These are phyloP conservation scores for Fusarium sp. DNA, from an alignment of 2,329 filamentous ascomycete genomes.

Conservation along the genomic window DNA sequence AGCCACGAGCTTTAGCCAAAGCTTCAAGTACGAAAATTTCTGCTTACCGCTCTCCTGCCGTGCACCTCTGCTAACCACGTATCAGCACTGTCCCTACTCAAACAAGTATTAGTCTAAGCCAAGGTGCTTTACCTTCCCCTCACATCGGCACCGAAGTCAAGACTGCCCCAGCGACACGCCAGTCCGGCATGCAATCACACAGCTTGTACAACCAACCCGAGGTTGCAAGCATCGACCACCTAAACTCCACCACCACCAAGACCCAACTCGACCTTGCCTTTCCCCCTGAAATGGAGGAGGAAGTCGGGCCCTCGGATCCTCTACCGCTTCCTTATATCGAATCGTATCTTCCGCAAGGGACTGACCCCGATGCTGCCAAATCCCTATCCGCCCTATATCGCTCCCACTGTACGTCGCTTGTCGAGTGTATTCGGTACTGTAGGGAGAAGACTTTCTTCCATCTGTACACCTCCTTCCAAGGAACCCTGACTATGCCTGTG, in stretches of 20 bases:
- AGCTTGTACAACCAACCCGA: conserved; percentile 71
- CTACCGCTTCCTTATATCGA: conserved; percentile 88
- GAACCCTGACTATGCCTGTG: conserved; percentile 94
- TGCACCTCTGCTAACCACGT: conserved; percentile 35
- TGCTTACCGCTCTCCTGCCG: neutral
- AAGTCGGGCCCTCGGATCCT: conserved; percentile 69
- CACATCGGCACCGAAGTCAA: conserved; percentile 42
- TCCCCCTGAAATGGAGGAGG: conserved; percentile 65
- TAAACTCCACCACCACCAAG: conserved; percentile 68
- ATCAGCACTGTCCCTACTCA: conserved; percentile 50
- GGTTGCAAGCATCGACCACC: conserved; percentile 65
- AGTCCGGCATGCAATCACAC: conserved; percentile 44
- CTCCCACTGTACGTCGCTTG: conserved; percentile 92
- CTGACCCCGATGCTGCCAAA: conserved; percentile 86
- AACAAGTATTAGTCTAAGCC: conserved; percentile 45
- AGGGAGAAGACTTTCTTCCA: conserved; percentile 98
- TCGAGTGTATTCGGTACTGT: conserved; percentile 95
- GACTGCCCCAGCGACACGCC: conserved; percentile 13
- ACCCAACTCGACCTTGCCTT: conserved; percentile 71
- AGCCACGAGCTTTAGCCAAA: conserved; percentile 58
- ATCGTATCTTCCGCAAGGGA: conserved; percentile 80
- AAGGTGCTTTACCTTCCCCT: conserved; percentile 47
- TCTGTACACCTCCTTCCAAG: conserved; percentile 93
- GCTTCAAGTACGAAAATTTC: conserved; percentile 59
- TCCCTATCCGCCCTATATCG: conserved; percentile 89